Base-by-base conservation (phyloP, 139 green algal genomes). In the Eudorina sp. region DNA sequence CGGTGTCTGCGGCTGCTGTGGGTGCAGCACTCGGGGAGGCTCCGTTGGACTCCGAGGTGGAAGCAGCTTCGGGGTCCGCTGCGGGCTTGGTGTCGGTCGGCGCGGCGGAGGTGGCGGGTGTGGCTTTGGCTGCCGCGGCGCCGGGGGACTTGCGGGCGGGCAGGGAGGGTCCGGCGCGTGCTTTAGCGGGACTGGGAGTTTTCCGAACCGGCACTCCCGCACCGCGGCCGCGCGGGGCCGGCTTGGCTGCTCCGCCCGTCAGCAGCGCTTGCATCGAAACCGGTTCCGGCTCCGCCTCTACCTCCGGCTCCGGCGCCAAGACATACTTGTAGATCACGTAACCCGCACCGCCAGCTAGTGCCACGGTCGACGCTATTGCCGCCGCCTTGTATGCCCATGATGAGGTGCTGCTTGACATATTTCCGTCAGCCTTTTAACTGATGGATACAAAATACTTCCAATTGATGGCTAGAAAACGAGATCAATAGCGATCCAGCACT, bases 281-380 rank as follows among this genome's bases (percentile, higher is more conserved):
- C 21, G 81, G 11, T n/a, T 51, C 18, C 48, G 40, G 27, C 55
- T 74, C 78, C n/a, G 53, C 13, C 76, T 85, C 78, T 18, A 14
- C 6, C 64, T 78, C 81, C 9, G 38, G 2, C 5, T 78, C 64
- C 41, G 36, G 27, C 6, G 41, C 25, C 14, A 85, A 23, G 23
- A 87, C 81, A 40, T 87, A 87, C 36, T 87, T 87, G 43, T 87
- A 87, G 64, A 87, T 78, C 8, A 87, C 66, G 34, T 87, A 87
- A 0, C 81, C 81, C 0, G 46, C 81, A n/a, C 81, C 81, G 13
- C 31, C 81, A 40, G 46, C 23, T 2, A 87, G 81, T 31, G n/a
- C 41, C 2, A 34, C 81, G 3, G 43, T 36, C 29, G 81, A 48
- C 9, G 81, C 45, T 8, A 87, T 34, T 11, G 81, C 81, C 31